These are phyloP conservation scores for Serendipita sp. DNA, from an alignment of 768 basidiomycete species.

Conservation along the genomic window DNA sequence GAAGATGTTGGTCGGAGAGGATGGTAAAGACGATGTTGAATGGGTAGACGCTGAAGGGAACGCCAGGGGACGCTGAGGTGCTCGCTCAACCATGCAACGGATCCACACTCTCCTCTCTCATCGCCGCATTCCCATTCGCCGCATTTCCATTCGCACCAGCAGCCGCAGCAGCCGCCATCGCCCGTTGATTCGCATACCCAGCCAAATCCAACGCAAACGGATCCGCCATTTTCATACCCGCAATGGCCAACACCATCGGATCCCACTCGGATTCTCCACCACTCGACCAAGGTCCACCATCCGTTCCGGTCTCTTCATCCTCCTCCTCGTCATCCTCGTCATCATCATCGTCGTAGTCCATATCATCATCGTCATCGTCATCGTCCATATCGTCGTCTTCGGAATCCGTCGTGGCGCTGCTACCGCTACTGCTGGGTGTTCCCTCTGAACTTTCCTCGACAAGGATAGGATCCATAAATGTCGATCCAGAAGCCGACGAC, in stretches of 20 bases:
- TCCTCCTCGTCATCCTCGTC: conserved; percentile 17
- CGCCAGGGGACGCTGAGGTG: too few species aligned
- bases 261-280: not conserved
- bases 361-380: conserved; percentile 19
- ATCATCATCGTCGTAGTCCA: conserved; percentile 14
- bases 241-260: not conserved
- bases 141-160: too few species aligned
- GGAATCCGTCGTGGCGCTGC: not conserved
- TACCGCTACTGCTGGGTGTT: too few species aligned
- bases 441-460: conserved; percentile 2
- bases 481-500: conserved; percentile 8
- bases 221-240: not conserved
- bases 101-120: not conserved
- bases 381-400: not conserved
- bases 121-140: not conserved
- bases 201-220: not conserved
- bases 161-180: not conserved
- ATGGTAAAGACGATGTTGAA: too few species aligned
- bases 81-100: not conserved
- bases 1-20: too few species aligned
- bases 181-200: not conserved
- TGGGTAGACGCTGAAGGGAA: too few species aligned
- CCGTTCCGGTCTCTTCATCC: not conserved
- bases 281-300: not conserved
- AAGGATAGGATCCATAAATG: conserved; percentile 5